phyloP scores from a whole-genome alignment of 768 basidiomycete genomes.

The Serendipita sp. region DNA sequence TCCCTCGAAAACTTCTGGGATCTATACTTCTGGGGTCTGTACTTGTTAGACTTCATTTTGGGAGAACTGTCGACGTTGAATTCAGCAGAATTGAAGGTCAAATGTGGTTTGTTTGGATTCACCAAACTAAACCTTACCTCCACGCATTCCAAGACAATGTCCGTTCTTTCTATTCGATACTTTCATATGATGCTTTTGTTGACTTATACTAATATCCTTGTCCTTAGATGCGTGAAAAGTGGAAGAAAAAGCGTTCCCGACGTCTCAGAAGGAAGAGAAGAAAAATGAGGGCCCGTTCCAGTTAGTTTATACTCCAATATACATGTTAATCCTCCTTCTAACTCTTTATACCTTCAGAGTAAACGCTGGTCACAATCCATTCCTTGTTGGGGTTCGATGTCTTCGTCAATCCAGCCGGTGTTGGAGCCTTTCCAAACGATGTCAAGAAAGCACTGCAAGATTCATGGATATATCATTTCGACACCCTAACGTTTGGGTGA shows the following conservation, averaged over 20 bases:
- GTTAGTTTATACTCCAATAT: conserved; percentile 31
- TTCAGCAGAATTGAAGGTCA: neutral
- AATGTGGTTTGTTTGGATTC: neutral
- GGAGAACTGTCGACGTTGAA: neutral
- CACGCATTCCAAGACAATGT: neutral
- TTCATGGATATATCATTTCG: neutral
- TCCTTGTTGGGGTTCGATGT: neutral
- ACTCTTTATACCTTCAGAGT: neutral
- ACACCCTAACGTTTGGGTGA: neutral
- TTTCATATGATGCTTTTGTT: neutral
- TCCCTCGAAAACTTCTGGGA: conserved; percentile 19
- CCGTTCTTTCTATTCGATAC: neutral
- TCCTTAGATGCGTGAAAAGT: conserved; percentile 73
- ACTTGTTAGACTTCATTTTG: neutral
- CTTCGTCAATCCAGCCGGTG: neutral
- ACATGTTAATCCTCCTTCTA: neutral
- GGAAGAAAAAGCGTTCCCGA: conserved; percentile 90
- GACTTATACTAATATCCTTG: neutral
- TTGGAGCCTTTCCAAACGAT: neutral
- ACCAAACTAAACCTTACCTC: neutral
- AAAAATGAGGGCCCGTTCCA: conserved; percentile 93
- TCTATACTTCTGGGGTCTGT: neutral
- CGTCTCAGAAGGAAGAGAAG: conserved; percentile 86
- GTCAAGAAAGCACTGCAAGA: neutral
- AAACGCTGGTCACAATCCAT: neutral